Evolutionary conservation across 1,284 basidiomycete genomes (phyloP), one percentile per base, ranked within the genome.

Genomic region (Trichosporon faecale): DNA sequence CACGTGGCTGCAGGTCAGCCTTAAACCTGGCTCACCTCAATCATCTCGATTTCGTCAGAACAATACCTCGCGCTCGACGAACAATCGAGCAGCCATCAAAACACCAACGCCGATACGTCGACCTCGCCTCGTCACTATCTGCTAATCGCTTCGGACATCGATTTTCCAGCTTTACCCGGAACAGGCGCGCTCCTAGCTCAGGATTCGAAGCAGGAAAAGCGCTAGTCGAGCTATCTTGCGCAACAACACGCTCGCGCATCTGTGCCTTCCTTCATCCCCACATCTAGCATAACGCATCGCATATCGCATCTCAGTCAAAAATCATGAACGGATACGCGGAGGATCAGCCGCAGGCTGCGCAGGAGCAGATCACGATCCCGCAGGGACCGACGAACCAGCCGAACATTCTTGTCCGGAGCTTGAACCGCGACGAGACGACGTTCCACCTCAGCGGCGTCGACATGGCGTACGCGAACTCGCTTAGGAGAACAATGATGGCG

Each of bases 381-480:
- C 18, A 74, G 1, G 80, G 80, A 16, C 72, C 75, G 57, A 82
- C 80, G 14, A 80, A 81, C 67, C 79, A 81, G 71, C 79, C 80
- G 11, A 65, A 74, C 40, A 66, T 82, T 0, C 70, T 79, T 4
- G 76, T 80, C 46, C 77, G 57, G 33, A 75, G 69, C 66, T 84
- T 94, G 67, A 89, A 91, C 78, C 88, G 88, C 76, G 91, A 94
- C 77, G 87, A 88, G 69, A 91, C 93, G 71, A 91, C 93, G 76
- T 97, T 98, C 78, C 89, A 95, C 18, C 86, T 97, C 9, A 91
- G 93, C 80, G 94, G 95, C 87, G 94, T 96, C 31, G 94, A 97
- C 83, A 87, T 96, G 78, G 92, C 91, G 90, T 91, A 95, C 77
- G 94, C 93, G 65, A 96, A 96, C 83, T 93, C 92, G 2, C 80